These are phyloP conservation scores for Stephanodiscus minutulus DNA, from an alignment of 108 stramenopile genomes.

Conservation along the genomic window DNA sequence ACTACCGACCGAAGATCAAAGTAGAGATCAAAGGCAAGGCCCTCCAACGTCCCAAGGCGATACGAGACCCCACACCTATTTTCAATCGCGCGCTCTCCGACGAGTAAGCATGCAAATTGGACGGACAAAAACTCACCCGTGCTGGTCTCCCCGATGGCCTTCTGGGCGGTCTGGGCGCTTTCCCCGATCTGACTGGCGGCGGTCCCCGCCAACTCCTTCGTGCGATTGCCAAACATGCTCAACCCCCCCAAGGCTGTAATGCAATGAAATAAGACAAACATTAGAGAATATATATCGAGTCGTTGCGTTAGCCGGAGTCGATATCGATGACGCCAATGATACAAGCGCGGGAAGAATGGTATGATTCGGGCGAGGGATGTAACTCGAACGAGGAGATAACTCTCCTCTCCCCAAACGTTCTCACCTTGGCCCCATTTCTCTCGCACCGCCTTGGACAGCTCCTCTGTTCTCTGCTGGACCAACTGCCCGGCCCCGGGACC, in stretches of 20 bases:
- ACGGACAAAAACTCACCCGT: conserved; percentile 30
- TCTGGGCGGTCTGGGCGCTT: conserved; percentile 43
- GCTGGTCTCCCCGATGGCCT: conserved; percentile 48
- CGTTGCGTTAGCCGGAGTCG: background rate
- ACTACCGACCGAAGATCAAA: background rate
- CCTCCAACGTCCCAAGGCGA: no score
- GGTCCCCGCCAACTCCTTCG: conserved; percentile 48
- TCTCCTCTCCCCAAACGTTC: no score
- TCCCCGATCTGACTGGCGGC: conserved; percentile 48
- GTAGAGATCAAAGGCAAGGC: background rate
- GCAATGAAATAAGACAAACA: background rate
- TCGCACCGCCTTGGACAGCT: conserved; percentile 33
- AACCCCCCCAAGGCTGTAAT: conserved; percentile 35
- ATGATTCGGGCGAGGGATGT: background rate
- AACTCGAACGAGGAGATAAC: background rate
- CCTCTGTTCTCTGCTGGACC: conserved; percentile 39
- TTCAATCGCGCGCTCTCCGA: background rate
- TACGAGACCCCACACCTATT: background rate
- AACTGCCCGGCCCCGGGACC: conserved; percentile 45
- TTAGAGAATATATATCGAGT: background rate
- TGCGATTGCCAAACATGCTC: conserved; percentile 42
- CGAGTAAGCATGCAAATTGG: background rate
- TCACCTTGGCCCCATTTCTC: conserved; percentile 47
- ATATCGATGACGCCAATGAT: background rate
- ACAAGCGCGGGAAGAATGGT: background rate